phyloP scores from a whole-genome alignment of 2,329 filamentous ascomycete species.

The Clarireedia monteithiana region DNA sequence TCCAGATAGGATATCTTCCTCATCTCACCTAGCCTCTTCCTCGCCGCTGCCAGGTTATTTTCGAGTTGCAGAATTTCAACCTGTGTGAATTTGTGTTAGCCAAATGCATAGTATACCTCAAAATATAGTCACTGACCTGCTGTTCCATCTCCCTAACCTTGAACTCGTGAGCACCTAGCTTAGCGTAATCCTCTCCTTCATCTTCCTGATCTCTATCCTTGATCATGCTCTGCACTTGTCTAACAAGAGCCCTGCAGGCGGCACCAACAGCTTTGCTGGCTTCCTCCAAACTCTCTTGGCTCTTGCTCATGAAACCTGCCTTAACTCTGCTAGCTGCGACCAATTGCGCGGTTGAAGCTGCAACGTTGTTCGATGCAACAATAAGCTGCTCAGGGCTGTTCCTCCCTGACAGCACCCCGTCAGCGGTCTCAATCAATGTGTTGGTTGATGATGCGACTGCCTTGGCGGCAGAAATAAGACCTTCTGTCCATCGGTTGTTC shows the following conservation, averaged over 20 bases:
- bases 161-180: conserved; percentile 89
- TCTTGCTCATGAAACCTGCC: conserved; percentile 96
- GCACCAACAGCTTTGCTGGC: conserved; percentile 89
- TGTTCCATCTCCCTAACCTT: conserved; percentile 99
- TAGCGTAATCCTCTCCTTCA: conserved; percentile 78
- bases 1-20: conserved; percentile 39
- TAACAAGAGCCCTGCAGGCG: conserved; percentile 79
- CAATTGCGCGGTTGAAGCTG: conserved; percentile 90
- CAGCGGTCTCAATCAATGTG: conserved; percentile 93
- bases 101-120: not conserved
- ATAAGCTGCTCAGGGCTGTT: conserved; percentile 97
- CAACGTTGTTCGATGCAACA: conserved; percentile 94
- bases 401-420: conserved; percentile 84
- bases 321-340: conserved; percentile 94
- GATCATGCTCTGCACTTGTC: conserved; percentile 93
- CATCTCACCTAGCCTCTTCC: conserved; percentile 89
- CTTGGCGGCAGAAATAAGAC: conserved; percentile 93
- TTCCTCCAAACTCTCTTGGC: conserved; percentile 81
- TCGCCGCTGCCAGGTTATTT: conserved; percentile 71
- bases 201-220: conserved; percentile 76
- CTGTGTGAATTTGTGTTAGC: conserved; percentile 38
- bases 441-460: conserved; percentile 91
- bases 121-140: conserved; percentile 58
- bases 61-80: conserved; percentile 96
- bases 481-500: conserved; percentile 98